Percentiles rank a stretch among this genome's conserved stretches.
Evolutionary conservation across 805 yeast genomes (phyloP).

Genomic region (Suhomyces sp.): DNA sequence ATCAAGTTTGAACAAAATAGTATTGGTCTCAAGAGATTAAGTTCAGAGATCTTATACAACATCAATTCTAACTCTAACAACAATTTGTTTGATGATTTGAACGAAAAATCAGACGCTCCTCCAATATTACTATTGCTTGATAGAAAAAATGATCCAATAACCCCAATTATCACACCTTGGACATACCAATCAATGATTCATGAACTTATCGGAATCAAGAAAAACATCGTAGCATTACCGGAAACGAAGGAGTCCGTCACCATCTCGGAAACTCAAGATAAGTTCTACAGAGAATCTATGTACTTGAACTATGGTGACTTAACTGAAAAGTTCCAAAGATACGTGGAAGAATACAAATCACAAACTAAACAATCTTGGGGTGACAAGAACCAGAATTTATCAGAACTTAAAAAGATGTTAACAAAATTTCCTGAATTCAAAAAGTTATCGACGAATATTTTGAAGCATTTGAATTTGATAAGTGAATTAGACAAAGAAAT

Average conservation of each 20-base stretch:
- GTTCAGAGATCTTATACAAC: slow-evolving; percentile 61
- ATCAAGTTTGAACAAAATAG: slow-evolving; percentile 78
- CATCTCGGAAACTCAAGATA: slow-evolving; percentile 64
- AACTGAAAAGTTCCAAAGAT: slow-evolving; percentile 81
- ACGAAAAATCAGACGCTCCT: slow-evolving; percentile 59
- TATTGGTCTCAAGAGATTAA: slow-evolving; percentile 60
- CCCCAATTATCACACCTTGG: slow-evolving; percentile 95
- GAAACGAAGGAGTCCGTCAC: slow-evolving; percentile 50
- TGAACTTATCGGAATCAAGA: slow-evolving; percentile 78
- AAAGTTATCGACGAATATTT: slow-evolving; percentile 80
- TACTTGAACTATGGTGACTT: slow-evolving; percentile 91
- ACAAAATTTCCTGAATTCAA: slow-evolving; percentile 94
- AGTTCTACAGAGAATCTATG: slow-evolving; percentile 78
- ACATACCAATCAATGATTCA: slow-evolving; percentile 98
- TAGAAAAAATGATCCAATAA: slow-evolving; percentile 85
- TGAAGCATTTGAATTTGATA: slow-evolving; percentile 89
- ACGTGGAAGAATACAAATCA: slow-evolving; percentile 76
- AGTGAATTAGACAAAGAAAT: slow-evolving; percentile 81
- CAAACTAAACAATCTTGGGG: slow-evolving; percentile 66
- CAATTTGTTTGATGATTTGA: slow-evolving; percentile 63
- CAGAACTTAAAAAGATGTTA: slow-evolving; percentile 87
- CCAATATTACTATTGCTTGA: slow-evolving; percentile 78
- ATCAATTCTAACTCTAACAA: slow-evolving; percentile 54
- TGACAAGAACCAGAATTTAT: slow-evolving; percentile 59
- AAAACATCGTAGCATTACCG: slow-evolving; percentile 66